Base-by-base conservation (phyloP, 768 basidiomycete genomes). In the Lactarius akahatsu region DNA sequence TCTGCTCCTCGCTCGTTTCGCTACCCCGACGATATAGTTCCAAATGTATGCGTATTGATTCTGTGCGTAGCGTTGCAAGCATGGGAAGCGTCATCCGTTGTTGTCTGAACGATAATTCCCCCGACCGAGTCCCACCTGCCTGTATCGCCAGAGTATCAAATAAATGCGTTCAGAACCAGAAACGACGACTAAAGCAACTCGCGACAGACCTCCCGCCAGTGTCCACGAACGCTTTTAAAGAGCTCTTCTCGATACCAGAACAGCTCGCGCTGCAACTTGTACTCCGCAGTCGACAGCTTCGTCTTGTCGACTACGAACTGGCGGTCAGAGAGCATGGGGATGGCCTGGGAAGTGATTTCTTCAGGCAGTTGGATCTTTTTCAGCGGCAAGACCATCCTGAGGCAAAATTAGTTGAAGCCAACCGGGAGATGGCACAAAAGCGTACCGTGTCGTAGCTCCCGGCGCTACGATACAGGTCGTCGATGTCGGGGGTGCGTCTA, bases 231-330 rank as follows among this genome's bases (percentile, higher is more conserved):
- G 59, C 78, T 77, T 56, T 85, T 85, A 72, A 98, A 84, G 11
- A 99, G 77, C 69, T 89, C 87, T 75, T 99, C 96, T 41, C 96
- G 83, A 74, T 97, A 96, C 97, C 97, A 99, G 79, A 98, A 99
- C 18, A 96, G 74, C 73, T 94, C 91, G 45, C 87, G 82, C 73
- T 94, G 89, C 11, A 80, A 73, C 52, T 79, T 80, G 67, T 89
- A 83, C 70, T 92, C 88, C 55, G 76, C 78, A 13, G 77, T 74
- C 1, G 88, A 83, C 65, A 91, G 77, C 58, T 79, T 83, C 5
- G 88, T 85, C 71, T 91, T 91, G 30, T 88, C 83, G 0, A 97
- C 89, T 20, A 98, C 87, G 74, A 96, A 98, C 74, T 99, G 97
- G 32, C 94, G 83, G 67, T 94, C 88, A 16, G 92, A 90, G 45